Evolutionary conservation across 805 yeast genomes (phyloP).

Genomic region (Saccharomycopsis fodiens): DNA sequence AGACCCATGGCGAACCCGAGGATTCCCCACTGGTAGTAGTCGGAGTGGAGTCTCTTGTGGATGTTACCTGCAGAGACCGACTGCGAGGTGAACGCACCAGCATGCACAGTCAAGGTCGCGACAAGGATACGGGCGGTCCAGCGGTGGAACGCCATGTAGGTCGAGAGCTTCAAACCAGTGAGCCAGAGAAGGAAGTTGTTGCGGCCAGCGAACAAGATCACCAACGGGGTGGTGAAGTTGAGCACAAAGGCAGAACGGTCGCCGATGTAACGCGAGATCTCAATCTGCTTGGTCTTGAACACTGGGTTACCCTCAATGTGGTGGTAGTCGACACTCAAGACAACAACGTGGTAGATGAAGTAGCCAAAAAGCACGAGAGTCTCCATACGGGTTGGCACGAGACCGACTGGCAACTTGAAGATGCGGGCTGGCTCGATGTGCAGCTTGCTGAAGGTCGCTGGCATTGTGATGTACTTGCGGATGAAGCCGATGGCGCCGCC

Average conservation of each 20-base stretch:
- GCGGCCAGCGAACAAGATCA: conserved; percentile 61
- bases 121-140: conserved; percentile 43
- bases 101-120: conserved; percentile 34
- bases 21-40: conserved; percentile 28
- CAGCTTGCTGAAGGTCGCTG: conserved; percentile 29
- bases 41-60: conserved; percentile 9
- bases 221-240: conserved; percentile 41
- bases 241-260: conserved; percentile 30
- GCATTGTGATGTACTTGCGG: conserved; percentile 26
- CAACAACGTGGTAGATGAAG: conserved; percentile 26
- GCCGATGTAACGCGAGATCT: conserved; percentile 35
- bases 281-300: conserved; percentile 27
- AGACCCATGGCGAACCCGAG: conserved; percentile 30
- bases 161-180: conserved; percentile 56
- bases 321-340: conserved; percentile 24
- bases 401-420: conserved; percentile 21
- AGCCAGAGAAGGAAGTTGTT: conserved; percentile 56
- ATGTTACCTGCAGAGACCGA: conserved; percentile 10
- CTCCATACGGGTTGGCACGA: conserved; percentile 34
- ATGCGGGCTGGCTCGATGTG: conserved; percentile 14
- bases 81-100: conserved; percentile 28
- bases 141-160: conserved; percentile 62
- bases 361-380: conserved; percentile 30
- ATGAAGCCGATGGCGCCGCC: not conserved
- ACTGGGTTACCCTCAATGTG: conserved; percentile 30